These are phyloP conservation scores for Tuber brumale DNA, from an alignment of 495 filamentous ascomycete genomes.

Conservation along the genomic window DNA sequence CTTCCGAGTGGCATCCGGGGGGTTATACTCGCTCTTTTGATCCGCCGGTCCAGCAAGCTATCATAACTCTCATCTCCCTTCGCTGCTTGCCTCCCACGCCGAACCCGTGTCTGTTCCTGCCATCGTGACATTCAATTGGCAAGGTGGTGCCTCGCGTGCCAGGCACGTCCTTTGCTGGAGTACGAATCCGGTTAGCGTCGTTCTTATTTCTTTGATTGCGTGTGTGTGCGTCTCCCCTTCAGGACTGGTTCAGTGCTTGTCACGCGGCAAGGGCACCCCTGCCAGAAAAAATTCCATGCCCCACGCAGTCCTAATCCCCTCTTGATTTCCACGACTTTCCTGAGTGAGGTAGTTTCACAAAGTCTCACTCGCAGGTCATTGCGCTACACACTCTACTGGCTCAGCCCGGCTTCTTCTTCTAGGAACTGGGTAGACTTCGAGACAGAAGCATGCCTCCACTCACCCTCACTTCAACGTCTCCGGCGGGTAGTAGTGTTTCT, in stretches of 20 bases:
- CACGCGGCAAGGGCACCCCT: not conserved
- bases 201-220: not conserved
- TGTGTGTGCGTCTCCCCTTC: too few species aligned
- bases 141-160: too few species aligned
- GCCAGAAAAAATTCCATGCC: not conserved
- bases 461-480: not conserved
- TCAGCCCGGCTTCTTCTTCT: not conserved
- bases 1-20: too few species aligned
- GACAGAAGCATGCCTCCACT: not conserved
- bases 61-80: too few species aligned
- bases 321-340: too few species aligned
- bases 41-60: too few species aligned
- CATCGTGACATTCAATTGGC: too few species aligned
- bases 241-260: not conserved
- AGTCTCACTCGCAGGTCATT: not conserved
- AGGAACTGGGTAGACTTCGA: not conserved
- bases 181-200: not conserved
- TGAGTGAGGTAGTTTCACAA: not conserved
- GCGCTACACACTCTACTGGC: not conserved
- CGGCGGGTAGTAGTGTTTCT: not conserved
- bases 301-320: not conserved
- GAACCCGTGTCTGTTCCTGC: too few species aligned
- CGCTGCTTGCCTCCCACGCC: too few species aligned
- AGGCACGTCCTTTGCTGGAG: too few species aligned
- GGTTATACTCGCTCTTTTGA: too few species aligned